Evolutionary conservation across 1,284 basidiomycete genomes (phyloP).

Genomic region (Serendipita sp.): DNA sequence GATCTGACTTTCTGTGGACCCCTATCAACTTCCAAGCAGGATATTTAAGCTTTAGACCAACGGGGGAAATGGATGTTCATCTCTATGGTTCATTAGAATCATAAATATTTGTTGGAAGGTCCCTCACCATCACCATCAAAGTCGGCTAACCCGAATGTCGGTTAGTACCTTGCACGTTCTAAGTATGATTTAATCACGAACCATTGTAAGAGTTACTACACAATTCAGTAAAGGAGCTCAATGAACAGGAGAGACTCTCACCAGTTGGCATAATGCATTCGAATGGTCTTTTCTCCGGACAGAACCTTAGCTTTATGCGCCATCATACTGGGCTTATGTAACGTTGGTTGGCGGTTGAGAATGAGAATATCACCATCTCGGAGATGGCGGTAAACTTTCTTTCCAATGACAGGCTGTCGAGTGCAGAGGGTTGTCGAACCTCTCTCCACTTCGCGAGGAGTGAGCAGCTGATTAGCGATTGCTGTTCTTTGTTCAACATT

Average conservation of each 20-base stretch:
- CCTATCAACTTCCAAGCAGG: constrained; percentile 10
- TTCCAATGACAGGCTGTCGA: constrained; percentile 68
- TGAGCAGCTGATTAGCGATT: constrained; percentile 92
- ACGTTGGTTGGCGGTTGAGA: constrained; percentile 93
- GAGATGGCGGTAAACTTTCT: constrained; percentile 95
- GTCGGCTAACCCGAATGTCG: constrained; percentile 53
- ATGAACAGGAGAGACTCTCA: constrained; percentile 24
- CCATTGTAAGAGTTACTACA: constrained; percentile 92
- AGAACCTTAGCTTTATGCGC: constrained; percentile 87
- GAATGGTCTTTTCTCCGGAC: constrained; percentile 94
- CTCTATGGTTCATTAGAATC: constrained; percentile 33
- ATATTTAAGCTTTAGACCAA: constrained; percentile 27
- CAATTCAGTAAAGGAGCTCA: neutral
- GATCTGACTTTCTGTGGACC: constrained; percentile 62
- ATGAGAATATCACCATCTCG: constrained; percentile 92
- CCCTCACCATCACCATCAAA: constrained; percentile 90
- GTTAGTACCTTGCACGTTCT: constrained; percentile 10
- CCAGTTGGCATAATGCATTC: constrained; percentile 99
- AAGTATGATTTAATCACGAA: constrained; percentile 22
- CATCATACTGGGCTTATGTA: constrained; percentile 99
- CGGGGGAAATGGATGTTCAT: constrained; percentile 99
- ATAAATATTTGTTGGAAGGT: neutral
- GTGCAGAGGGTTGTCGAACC: constrained; percentile 42
- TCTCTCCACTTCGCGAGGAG: constrained; percentile 67
- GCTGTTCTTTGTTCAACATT: constrained; percentile 82